Base-by-base conservation (phyloP, 768 basidiomycete genomes). In the Russula sp. region DNA sequence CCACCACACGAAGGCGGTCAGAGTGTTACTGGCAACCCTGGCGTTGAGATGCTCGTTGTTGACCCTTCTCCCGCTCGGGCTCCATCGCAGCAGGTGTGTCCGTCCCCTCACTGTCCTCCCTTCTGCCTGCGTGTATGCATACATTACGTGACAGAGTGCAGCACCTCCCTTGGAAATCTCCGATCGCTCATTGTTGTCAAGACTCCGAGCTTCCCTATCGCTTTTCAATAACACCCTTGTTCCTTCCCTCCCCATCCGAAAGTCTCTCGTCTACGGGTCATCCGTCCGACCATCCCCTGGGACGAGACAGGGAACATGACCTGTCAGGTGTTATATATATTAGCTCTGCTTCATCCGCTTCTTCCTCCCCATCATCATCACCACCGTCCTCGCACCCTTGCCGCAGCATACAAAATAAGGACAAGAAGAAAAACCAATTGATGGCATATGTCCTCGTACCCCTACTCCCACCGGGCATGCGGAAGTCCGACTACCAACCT, bases 221-320 rank as follows among this genome's bases (percentile, higher is more conserved):
- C 27, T 10, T n/a, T 3, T 52, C 61, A 16, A 63, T 48, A 10
- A 57, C 62, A 2, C 62, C 62, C 8, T 42, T 63, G 13, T 63
- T 58, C 37, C 62, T 54, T 32, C 62, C 62, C 45, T 63, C 56
- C 8, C 56, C 62, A 3, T 47, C 62, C 18, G 61, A 53, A n/a
- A 52, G 55, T 22, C 1, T 1, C 39, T 20, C 4, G 2, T 18
- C 22, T 14, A 8, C 32, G 16, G 16, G 0, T 10, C n/a, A 14
- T 20, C 45, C 13, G 7, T 47, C 48, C 20, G 61, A 35, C 9
- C 34, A 22, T n/a, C 42, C 32, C 14, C 27, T 37, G 39, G 49
- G 4, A 6, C 45, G 18, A 20, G 31, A 16, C 22, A 20, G 34
- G 2, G 47, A 27, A 11, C 4, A 16, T 47, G 44, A 59, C n/a